Evolutionary conservation across 768 basidiomycete species (phyloP).

Genomic region (Suillus subalutaceus): DNA sequence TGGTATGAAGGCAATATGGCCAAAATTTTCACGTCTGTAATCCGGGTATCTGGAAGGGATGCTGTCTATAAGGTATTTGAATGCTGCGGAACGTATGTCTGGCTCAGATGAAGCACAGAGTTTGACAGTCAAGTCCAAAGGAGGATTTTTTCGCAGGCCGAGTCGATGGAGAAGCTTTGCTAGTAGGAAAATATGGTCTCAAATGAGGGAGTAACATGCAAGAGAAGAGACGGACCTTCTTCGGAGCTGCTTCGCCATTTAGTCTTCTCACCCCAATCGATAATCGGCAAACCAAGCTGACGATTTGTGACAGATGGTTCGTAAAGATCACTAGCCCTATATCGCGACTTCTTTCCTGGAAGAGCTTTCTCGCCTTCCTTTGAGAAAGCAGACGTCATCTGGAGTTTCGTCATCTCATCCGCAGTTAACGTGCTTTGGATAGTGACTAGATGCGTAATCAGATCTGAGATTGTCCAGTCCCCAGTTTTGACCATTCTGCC

Average conservation of each 20-base stretch:
- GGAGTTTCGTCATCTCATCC: slow-evolving; percentile 58
- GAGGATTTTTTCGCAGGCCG: slow-evolving; percentile 70
- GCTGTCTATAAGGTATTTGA: slow-evolving; percentile 85
- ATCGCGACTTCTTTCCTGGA: slow-evolving; percentile 42
- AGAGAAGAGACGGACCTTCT: slow-evolving; percentile 60
- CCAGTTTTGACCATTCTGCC: slow-evolving; percentile 85
- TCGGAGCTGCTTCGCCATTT: slow-evolving; percentile 86
- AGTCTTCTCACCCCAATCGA: slow-evolving; percentile 81
- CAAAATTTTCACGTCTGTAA: slow-evolving; percentile 59
- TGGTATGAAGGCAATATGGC: slow-evolving; percentile 77
- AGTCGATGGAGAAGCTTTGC: slow-evolving; percentile 80
- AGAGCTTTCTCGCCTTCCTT: slow-evolving; percentile 44
- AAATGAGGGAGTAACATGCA: neutral
- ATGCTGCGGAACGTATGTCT: slow-evolving; percentile 56
- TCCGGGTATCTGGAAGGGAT: slow-evolving; percentile 58
- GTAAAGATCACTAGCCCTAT: slow-evolving; percentile 76
- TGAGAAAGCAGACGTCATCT: slow-evolving; percentile 75
- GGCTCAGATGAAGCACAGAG: slow-evolving; percentile 65
- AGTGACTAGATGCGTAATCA: slow-evolving; percentile 86
- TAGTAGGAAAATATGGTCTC: slow-evolving; percentile 28
- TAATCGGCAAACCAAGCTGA: slow-evolving; percentile 72
- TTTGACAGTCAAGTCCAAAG: slow-evolving; percentile 63
- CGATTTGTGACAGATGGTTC: slow-evolving; percentile 80
- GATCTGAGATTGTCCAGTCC: slow-evolving; percentile 84
- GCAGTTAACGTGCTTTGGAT: slow-evolving; percentile 66